A percentile compares a stretch with the other conserved stretches of the same genome.
phyloP scores from a whole-genome alignment of 1,284 basidiomycete genomes.

The Rhodotorula sp. region DNA sequence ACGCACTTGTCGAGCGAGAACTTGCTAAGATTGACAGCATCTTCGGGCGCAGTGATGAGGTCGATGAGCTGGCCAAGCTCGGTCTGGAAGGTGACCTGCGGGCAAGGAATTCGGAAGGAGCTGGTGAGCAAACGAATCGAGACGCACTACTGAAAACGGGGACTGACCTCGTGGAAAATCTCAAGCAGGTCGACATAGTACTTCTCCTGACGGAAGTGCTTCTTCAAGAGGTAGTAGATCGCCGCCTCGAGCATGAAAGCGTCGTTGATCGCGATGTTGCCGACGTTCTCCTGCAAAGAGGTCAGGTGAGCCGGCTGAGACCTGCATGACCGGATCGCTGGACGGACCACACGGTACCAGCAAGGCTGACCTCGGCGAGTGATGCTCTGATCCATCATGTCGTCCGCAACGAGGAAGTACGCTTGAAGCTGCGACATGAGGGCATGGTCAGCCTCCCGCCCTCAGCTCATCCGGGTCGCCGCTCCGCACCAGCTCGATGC shows the following conservation, averaged over 20 bases:
- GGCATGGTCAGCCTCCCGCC: background rate
- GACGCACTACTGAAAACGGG: no score
- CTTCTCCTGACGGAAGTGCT: constrained; percentile 75
- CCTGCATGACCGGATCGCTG: background rate
- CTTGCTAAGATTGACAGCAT: constrained; percentile 77
- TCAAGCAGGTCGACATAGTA: constrained; percentile 90
- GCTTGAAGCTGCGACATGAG: constrained; percentile 73
- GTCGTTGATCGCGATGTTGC: constrained; percentile 93
- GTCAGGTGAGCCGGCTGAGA: background rate
- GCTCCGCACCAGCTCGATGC: constrained; percentile 76
- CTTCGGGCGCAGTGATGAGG: constrained; percentile 90
- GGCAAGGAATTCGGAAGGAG: background rate
- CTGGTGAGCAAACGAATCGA: background rate
- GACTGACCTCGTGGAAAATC: constrained; percentile 77
- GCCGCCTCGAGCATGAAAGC: constrained; percentile 93
- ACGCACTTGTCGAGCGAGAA: constrained; percentile 76
- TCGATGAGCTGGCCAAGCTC: constrained; percentile 96
- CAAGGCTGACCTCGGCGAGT: constrained; percentile 98
- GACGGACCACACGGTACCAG: constrained; percentile 73
- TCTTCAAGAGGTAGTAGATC: constrained; percentile 87
- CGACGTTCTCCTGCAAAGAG: constrained; percentile 59
- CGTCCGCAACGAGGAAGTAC: constrained; percentile 95
- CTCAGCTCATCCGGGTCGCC: background rate
- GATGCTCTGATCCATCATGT: constrained; percentile 94
- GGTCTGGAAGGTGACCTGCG: constrained; percentile 84